Evolutionary conservation across 768 basidiomycete genomes (phyloP).

Genomic region (Hygrocybe coccinea): DNA sequence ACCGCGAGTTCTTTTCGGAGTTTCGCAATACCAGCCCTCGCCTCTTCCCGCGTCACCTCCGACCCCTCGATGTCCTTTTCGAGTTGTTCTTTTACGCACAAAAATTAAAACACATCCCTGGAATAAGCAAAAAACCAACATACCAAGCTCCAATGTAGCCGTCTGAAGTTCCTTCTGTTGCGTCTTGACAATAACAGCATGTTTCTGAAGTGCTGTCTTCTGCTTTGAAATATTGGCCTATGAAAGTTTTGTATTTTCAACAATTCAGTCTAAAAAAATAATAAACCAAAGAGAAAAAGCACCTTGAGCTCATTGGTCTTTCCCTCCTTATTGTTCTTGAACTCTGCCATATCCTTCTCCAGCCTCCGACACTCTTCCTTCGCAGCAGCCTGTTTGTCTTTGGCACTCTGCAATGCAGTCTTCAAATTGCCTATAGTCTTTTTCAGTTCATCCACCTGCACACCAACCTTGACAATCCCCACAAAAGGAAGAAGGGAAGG

Average conservation of each 20-base stretch:
- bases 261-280: background rate
- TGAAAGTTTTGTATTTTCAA: background rate
- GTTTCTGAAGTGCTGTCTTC: conserved; percentile 76
- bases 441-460: conserved; percentile 73
- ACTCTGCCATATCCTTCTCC: conserved; percentile 96
- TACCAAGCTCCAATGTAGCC: conserved; percentile 82
- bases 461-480: conserved; percentile 53
- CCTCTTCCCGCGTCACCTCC: conserved; percentile 40
- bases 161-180: conserved; percentile 90
- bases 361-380: conserved; percentile 78
- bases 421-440: conserved; percentile 55
- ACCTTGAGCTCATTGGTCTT: conserved; percentile 94
- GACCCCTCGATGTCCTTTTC: conserved; percentile 63
- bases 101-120: conserved; percentile 4
- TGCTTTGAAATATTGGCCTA: conserved; percentile 76
- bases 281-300: conserved; percentile 13
- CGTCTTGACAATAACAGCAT: conserved; percentile 74
- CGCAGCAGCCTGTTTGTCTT: conserved; percentile 72
- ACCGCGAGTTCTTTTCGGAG: conserved; percentile 60
- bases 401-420: conserved; percentile 54
- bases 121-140: conserved; percentile 19
- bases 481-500: background rate
- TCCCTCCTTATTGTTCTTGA: conserved; percentile 97
- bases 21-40: conserved; percentile 43
- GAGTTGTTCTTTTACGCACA: conserved; percentile 63